Evolutionary conservation across 495 filamentous ascomycete genomes (phyloP).

Genomic region (Poronia punctata): DNA sequence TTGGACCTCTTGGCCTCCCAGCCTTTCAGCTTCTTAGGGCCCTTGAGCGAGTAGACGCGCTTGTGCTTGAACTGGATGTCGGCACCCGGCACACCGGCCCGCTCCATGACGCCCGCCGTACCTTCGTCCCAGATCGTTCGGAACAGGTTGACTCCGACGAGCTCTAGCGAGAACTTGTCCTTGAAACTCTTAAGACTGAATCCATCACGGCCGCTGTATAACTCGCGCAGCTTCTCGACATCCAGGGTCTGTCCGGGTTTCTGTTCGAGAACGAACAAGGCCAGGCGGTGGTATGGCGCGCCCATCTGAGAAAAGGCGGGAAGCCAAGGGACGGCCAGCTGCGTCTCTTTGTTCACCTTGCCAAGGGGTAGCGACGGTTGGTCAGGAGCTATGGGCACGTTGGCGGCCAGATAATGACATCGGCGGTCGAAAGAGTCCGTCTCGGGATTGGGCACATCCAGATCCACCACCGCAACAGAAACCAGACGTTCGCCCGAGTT

Average conservation of each 20-base stretch:
- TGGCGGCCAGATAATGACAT: constrained; percentile 76
- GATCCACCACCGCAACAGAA: constrained; percentile 77
- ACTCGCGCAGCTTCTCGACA: constrained; percentile 48
- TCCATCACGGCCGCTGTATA: constrained; percentile 47
- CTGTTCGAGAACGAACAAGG: constrained; percentile 79
- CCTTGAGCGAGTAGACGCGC: constrained; percentile 47
- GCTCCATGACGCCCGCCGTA: constrained; percentile 77
- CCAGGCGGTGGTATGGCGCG: constrained; percentile 80
- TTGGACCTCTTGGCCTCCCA: constrained; percentile 52
- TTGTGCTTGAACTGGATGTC: constrained; percentile 80
- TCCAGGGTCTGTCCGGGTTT: constrained; percentile 54
- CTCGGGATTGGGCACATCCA: constrained; percentile 79
- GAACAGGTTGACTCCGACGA: constrained; percentile 83
- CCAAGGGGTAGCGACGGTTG: constrained; percentile 42
- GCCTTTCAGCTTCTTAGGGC: constrained; percentile 41
- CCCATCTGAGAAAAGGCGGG: constrained; percentile 85
- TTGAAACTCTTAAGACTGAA: constrained; percentile 69
- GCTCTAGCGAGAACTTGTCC: constrained; percentile 56
- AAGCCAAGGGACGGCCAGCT: constrained; percentile 73
- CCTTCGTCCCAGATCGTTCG: constrained; percentile 81
- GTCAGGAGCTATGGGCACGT: constrained; percentile 47
- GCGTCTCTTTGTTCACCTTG: constrained; percentile 41
- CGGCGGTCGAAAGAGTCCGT: constrained; percentile 70
- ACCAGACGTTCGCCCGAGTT: constrained; percentile 73
- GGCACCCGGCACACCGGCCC: constrained; percentile 63